Base-by-base conservation (phyloP, 2,329 filamentous ascomycete species). In the Stachybotrys echinatus region DNA sequence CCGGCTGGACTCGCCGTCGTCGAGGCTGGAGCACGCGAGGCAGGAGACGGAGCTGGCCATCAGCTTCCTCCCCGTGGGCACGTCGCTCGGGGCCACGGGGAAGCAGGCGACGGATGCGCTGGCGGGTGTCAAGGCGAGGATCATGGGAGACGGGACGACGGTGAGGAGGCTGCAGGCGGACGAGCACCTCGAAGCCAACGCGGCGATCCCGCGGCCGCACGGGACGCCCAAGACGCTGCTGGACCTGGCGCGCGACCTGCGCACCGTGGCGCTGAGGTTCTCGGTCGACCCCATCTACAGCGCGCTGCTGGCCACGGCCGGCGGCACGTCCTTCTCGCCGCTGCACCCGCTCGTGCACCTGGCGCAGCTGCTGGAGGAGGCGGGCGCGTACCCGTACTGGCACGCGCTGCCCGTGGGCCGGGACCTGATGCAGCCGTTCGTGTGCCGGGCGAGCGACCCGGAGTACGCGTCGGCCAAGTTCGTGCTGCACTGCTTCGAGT, bases 221-320 rank as follows among this genome's bases (percentile, higher is more conserved):
- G 44, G 44, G 14, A 18, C 44, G 23, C 44, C 23, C 12, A 27
- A 31, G 23, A 12, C 37, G n/a, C 18, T 46, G 23, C 18, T 46
- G 6, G 44, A 46, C 21, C n/a, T 23, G 14, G 44, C 44, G 20
- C 44, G 44, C 12, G 27, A 34, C 6, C 44, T 46, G 14, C 44
- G 44, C n/a, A n/a, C 21, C 23, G 27, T 46, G 7, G 44, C 44
- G 8, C 23, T 46, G 44, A 22, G 44, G 12, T 46, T 46, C 23
- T 23, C 44, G 7, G 44, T 46, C 19, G 44, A 46, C 20, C 44
- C 44, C 23, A 46, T 46, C 12, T 46, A 46, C 44, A 46, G 44
- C 19, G 44, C 44, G 5, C 44, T 46, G 12, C 23, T 46, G 12
- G 44, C 44, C 23, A 46, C 23, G 44, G 44, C 44, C 7, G 44